Evolutionary conservation across 2,329 filamentous ascomycete genomes (phyloP).

Genomic region (Pseudogymnoascus sp.): DNA sequence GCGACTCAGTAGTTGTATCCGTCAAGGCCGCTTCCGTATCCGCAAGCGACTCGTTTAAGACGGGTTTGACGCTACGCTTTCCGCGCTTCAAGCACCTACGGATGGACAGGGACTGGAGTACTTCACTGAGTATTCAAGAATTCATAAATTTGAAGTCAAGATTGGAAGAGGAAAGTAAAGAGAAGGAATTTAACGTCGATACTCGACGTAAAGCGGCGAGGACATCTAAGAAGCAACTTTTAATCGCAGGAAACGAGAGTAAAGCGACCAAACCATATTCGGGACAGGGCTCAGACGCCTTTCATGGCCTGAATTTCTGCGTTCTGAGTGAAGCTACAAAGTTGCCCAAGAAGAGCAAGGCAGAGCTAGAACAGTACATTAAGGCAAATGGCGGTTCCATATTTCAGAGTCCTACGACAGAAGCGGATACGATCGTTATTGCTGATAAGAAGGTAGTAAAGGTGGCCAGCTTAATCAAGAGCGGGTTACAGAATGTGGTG

Average conservation of each 20-base stretch:
- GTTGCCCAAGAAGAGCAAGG: conserved; percentile 67
- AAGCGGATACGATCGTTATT: conserved; percentile 58
- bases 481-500: conserved; percentile 62
- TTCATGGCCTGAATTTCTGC: conserved; percentile 71
- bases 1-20: conserved; percentile 77
- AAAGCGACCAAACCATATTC: conserved; percentile 43
- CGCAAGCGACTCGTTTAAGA: conserved; percentile 68
- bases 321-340: conserved; percentile 68
- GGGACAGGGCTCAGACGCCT: conserved; percentile 55
- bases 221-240: conserved; percentile 54
- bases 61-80: conserved; percentile 73
- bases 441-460: conserved; percentile 76
- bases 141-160: conserved; percentile 64
- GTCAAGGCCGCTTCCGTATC: conserved; percentile 80
- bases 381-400: conserved; percentile 77
- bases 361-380: conserved; percentile 69
- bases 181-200: conserved; percentile 72
- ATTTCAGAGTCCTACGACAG: conserved; percentile 61
- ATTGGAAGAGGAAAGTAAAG: conserved; percentile 61
- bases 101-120: conserved; percentile 76
- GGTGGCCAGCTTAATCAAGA: conserved; percentile 73
- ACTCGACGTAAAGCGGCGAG: conserved; percentile 46
- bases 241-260: conserved; percentile 62
- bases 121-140: conserved; percentile 67
- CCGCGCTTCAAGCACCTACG: conserved; percentile 79